phyloP scores from a whole-genome alignment of 2,329 filamentous ascomycete genomes.

The Trichophyton mentagrophytes region DNA sequence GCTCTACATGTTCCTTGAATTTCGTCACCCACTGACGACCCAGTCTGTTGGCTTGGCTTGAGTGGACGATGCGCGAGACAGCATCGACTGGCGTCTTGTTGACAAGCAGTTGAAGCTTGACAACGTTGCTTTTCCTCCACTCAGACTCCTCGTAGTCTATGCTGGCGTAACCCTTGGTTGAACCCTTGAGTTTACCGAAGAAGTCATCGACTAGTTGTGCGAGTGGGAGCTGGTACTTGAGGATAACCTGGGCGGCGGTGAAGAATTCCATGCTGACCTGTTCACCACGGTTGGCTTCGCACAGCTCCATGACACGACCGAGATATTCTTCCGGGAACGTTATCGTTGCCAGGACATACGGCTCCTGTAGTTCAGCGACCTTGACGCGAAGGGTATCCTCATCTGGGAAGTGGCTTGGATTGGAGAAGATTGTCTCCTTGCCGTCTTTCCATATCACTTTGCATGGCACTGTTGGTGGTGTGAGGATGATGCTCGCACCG shows the following conservation, averaged over 20 bases:
- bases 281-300: slow-evolving; percentile 74
- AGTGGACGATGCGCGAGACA: slow-evolving; percentile 78
- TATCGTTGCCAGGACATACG: slow-evolving; percentile 69
- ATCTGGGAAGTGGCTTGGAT: slow-evolving; percentile 79
- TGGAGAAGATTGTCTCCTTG: slow-evolving; percentile 65
- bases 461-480: slow-evolving; percentile 85
- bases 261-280: slow-evolving; percentile 87
- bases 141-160: slow-evolving; percentile 95
- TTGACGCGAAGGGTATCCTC: slow-evolving; percentile 44
- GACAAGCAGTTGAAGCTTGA: slow-evolving; percentile 84
- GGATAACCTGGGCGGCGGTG: slow-evolving; percentile 78
- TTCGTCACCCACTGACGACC: slow-evolving; percentile 83
- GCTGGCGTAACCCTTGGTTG: slow-evolving; percentile 88
- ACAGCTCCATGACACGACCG: slow-evolving; percentile 87
- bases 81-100: slow-evolving; percentile 91
- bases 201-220: slow-evolving; percentile 90
- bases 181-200: slow-evolving; percentile 89
- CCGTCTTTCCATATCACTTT: slow-evolving; percentile 70
- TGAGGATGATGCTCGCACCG: slow-evolving; percentile 89
- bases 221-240: slow-evolving; percentile 81
- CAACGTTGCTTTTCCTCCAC: slow-evolving; percentile 65
- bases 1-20: slow-evolving; percentile 92
- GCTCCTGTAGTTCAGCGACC: slow-evolving; percentile 53
- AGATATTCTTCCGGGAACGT: slow-evolving; percentile 90
- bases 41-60: slow-evolving; percentile 64